Percentiles rank a stretch among this genome's conserved stretches.
These are phyloP conservation scores for Symbiodinium pilosum DNA, from an alignment of 73 alveolate species.

Conservation along the genomic window DNA sequence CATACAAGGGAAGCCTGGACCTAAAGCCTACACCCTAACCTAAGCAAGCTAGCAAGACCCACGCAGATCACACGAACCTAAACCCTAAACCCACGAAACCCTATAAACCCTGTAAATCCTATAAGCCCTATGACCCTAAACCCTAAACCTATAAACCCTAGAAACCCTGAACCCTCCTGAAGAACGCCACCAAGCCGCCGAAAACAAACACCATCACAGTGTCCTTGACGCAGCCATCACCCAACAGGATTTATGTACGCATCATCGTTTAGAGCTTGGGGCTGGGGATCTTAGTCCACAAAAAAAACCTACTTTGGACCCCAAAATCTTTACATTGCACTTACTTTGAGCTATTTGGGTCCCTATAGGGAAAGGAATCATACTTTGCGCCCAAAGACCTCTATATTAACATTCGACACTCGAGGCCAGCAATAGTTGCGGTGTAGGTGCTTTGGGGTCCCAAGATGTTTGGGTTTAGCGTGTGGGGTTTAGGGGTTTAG, in stretches of 20 bases:
- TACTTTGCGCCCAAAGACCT: too few relatives aligned
- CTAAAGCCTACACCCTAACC: too few relatives aligned
- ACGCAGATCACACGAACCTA: not conserved
- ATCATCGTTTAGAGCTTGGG: not conserved
- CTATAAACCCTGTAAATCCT: not conserved
- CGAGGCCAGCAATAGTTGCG: too few relatives aligned
- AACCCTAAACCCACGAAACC: not conserved
- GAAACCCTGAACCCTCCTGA: not conserved
- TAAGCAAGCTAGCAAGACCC: too few relatives aligned
- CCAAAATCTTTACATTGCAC: too few relatives aligned
- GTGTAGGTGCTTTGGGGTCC: too few relatives aligned
- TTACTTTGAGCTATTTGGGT: too few relatives aligned
- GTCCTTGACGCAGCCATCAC: not conserved
- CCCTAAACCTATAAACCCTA: not conserved
- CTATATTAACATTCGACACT: too few relatives aligned
- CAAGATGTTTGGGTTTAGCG: not conserved
- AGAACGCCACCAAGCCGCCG: constrained; percentile 2
- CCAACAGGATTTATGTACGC: not conserved
- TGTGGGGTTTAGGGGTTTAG: not conserved
- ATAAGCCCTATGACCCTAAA: not conserved
- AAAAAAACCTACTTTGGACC: too few relatives aligned
- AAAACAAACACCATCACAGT: constrained; percentile 74
- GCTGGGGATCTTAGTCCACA: too few relatives aligned
- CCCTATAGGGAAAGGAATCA: too few relatives aligned
- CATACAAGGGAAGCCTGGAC: too few relatives aligned